Evolutionary conservation across 2,329 filamentous ascomycete genomes (phyloP).

Genomic region (Aspergillus niger): DNA sequence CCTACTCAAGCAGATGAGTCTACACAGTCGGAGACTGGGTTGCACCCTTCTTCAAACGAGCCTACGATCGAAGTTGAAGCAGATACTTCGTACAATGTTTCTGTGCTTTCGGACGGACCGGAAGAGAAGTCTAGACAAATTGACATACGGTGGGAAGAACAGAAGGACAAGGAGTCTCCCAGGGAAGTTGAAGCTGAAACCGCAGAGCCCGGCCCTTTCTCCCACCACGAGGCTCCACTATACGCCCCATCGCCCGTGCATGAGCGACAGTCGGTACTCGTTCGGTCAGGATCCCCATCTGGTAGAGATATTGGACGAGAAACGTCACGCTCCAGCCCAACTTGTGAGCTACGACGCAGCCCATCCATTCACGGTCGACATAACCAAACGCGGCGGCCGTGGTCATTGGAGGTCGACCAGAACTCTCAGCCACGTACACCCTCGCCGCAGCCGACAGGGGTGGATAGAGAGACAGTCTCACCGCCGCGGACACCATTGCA

Average conservation of each 20-base stretch:
- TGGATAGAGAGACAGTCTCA: slow-evolving; percentile 30
- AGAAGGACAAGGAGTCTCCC: slow-evolving; percentile 7
- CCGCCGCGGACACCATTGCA: slow-evolving; percentile 50
- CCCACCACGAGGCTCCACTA: slow-evolving; percentile 18
- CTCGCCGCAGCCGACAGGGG: slow-evolving; percentile 34
- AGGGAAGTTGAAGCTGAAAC: slow-evolving; percentile 1
- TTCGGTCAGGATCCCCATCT: slow-evolving; percentile 42
- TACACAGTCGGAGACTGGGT: slow-evolving; percentile 11
- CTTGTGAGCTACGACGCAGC: slow-evolving; percentile 35
- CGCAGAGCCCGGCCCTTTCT: slow-evolving; percentile 15
- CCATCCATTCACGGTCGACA: slow-evolving; percentile 43
- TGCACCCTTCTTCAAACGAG: slow-evolving; percentile 12
- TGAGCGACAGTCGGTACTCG: slow-evolving; percentile 50
- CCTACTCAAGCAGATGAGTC: slow-evolving; percentile 8
- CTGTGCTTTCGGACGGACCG: slow-evolving; percentile 13
- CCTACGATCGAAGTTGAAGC: slow-evolving; percentile 15
- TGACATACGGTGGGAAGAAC: slow-evolving; percentile 13
- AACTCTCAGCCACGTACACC: slow-evolving; percentile 19
- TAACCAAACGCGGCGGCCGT: slow-evolving; percentile 28
- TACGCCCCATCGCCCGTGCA: slow-evolving; percentile 27
- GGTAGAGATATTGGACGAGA: slow-evolving; percentile 21
- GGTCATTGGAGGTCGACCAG: slow-evolving; percentile 35
- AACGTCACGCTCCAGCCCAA: slow-evolving; percentile 18
- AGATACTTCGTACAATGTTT: slow-evolving; percentile 23
- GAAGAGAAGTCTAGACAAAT: slow-evolving; percentile 3